phyloP scores from a whole-genome alignment of 169 alveolate species.

The Plasmodium relictum region DNA sequence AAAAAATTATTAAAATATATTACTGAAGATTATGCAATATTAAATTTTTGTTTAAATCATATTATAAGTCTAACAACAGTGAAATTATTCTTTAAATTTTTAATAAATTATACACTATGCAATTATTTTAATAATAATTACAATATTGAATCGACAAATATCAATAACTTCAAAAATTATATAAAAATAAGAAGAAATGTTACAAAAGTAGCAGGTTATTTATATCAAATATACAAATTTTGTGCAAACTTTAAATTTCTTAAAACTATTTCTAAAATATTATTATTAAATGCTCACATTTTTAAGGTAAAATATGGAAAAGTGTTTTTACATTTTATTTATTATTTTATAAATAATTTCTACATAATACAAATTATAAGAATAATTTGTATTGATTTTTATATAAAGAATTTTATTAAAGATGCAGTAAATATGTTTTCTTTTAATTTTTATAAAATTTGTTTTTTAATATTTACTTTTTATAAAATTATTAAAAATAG shows the following conservation, averaged over 20 bases:
- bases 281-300: neutral
- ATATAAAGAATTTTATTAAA: neutral
- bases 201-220: neutral
- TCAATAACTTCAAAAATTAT: too few species aligned
- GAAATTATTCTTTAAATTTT: too few species aligned
- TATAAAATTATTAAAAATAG: neutral
- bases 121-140: too few species aligned
- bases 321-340: neutral
- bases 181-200: neutral
- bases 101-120: too few species aligned
- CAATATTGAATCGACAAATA: too few species aligned
- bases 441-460: neutral
- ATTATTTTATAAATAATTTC: neutral
- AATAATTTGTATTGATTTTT: conserved; percentile 16
- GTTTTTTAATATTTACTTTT: neutral
- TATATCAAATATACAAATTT: neutral
- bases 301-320: conserved; percentile 4
- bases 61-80: too few species aligned
- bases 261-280: neutral
- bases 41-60: too few species aligned
- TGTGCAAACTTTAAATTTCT: neutral
- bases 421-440: neutral
- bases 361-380: conserved; percentile 3
- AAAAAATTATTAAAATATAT: too few species aligned
- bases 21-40: too few species aligned